Evolutionary conservation across 2,329 filamentous ascomycete species (phyloP).

Genomic region (Gyromitra esculenta): DNA sequence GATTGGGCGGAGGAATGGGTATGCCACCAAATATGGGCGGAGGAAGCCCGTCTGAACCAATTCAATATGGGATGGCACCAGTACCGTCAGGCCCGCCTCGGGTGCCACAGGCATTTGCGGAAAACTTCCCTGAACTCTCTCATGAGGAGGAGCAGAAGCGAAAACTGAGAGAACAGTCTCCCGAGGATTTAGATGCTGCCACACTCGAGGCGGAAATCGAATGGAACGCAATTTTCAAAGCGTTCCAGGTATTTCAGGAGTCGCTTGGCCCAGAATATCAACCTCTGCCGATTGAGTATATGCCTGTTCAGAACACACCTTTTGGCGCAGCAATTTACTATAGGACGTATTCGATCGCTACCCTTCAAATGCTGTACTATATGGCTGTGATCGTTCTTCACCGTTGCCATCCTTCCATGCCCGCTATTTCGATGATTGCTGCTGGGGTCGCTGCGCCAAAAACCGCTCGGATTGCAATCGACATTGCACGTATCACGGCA

Average conservation of each 20-base stretch:
- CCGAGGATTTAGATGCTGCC: constrained; percentile 68
- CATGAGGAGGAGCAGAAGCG: constrained; percentile 49
- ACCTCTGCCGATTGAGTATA: constrained; percentile 75
- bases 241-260: constrained; percentile 73
- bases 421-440: constrained; percentile 86
- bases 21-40: constrained; percentile 15
- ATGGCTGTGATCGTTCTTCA: constrained; percentile 85
- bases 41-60: constrained; percentile 3
- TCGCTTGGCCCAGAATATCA: constrained; percentile 79
- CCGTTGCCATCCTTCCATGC: constrained; percentile 87
- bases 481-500: constrained; percentile 81
- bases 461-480: constrained; percentile 75
- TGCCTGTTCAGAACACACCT: constrained; percentile 72
- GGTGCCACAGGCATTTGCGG: constrained; percentile 41
- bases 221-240: constrained; percentile 78
- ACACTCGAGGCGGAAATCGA: constrained; percentile 77
- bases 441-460: constrained; percentile 78
- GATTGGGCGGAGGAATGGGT: constrained; percentile 61
- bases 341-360: constrained; percentile 84
- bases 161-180: constrained; percentile 17
- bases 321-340: constrained; percentile 84
- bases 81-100: constrained; percentile 41
- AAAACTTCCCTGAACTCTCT: constrained; percentile 64
- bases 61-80: constrained; percentile 63
- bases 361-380: constrained; percentile 87